These are phyloP conservation scores for Quercus agrifolia DNA, from an alignment of 306 rosid genomes.

Conservation along the genomic window DNA sequence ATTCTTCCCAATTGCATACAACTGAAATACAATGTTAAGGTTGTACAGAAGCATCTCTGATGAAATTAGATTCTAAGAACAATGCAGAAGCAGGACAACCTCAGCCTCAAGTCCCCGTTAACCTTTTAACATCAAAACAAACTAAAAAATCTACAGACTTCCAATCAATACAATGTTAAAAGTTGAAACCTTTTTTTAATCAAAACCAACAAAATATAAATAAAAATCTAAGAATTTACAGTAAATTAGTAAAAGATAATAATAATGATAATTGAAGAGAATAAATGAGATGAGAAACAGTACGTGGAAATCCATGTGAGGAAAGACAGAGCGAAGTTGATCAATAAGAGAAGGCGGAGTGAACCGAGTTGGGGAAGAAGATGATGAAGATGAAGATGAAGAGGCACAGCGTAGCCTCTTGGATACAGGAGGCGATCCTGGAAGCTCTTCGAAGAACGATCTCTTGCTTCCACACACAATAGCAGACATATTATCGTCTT, in stretches of 20 bases:
- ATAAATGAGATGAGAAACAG: background rate
- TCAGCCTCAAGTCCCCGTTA: too few species aligned
- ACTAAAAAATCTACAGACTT: too few species aligned
- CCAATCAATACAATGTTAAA: too few species aligned
- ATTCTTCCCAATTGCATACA: too few species aligned
- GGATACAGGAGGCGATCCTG: slow-evolving; percentile 79
- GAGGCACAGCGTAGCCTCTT: slow-evolving; percentile 93
- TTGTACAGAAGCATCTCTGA: too few species aligned
- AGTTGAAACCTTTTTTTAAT: too few species aligned
- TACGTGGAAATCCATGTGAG: slow-evolving; percentile 72
- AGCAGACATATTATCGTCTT: slow-evolving; percentile 72
- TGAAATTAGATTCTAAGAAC: too few species aligned
- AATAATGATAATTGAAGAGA: background rate
- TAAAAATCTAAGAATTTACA: too few species aligned
- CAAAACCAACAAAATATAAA: too few species aligned
- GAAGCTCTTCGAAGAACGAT: slow-evolving; percentile 95
- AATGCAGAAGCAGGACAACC: too few species aligned
- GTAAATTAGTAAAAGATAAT: background rate
- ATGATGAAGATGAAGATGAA: slow-evolving; percentile 38
- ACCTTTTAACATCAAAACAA: too few species aligned
- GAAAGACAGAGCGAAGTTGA: slow-evolving; percentile 65
- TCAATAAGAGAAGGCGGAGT: slow-evolving; percentile 56
- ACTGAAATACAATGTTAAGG: too few species aligned
- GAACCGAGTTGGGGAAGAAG: slow-evolving; percentile 73
- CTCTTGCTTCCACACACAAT: slow-evolving; percentile 98